These are phyloP conservation scores for Fusarium secorum DNA, from an alignment of 2,329 filamentous ascomycete genomes.

Conservation along the genomic window DNA sequence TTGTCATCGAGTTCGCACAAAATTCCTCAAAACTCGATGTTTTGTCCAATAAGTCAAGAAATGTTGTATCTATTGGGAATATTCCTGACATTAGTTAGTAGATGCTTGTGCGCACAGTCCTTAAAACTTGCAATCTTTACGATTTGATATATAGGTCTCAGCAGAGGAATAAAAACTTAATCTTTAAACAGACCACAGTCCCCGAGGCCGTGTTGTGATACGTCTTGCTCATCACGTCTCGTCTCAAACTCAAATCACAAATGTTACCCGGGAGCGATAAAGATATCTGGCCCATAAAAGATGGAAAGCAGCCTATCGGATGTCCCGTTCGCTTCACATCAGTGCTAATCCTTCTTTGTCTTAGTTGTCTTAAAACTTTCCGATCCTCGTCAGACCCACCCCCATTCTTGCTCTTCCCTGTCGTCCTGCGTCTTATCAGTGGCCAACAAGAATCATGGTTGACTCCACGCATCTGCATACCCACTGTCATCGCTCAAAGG, in stretches of 20 bases:
- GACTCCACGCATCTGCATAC: background rate
- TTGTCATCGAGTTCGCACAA: no score
- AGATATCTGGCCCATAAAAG: background rate
- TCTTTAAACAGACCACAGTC: no score
- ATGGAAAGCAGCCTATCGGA: background rate
- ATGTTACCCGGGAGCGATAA: background rate
- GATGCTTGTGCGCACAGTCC: no score
- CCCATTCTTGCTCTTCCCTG: background rate
- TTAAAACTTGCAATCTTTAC: no score
- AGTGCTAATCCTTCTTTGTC: accelerated
- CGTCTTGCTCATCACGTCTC: background rate
- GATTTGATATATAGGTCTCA: accelerated
- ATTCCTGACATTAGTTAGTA: no score
- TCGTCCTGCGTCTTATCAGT: background rate
- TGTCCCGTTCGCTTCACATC: accelerated
- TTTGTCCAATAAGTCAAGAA: no score
- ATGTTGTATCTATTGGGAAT: no score
- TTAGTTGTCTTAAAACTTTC: background rate
- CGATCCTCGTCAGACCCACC: background rate
- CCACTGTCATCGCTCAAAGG: background rate
- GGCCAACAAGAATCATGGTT: background rate
- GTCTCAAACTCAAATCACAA: no score
- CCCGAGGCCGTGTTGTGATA: background rate
- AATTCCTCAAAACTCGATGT: no score
- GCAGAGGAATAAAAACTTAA: accelerated